Evolutionary conservation across 257 asterid genomes (phyloP), one percentile per base, ranked within the genome.

Genomic region (Primulina huaijiensis): DNA sequence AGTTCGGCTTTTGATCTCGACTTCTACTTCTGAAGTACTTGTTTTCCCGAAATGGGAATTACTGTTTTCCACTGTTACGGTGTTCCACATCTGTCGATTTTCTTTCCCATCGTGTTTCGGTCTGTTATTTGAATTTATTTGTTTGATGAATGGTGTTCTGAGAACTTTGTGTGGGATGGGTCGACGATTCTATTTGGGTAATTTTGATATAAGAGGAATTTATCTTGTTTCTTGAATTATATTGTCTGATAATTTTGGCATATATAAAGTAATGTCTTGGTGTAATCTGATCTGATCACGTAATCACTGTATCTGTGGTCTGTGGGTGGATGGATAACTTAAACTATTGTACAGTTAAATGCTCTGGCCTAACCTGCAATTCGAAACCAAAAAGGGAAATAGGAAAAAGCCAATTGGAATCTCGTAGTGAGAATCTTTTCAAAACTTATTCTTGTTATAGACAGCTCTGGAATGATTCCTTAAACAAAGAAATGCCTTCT

Each of bases 41-140:
- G 6, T 62, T 65, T 66, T 40, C 10, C 16, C 50, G 70, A 27
- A 27, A 27, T 27, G 30, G 30, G 30, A 27, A 3, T 57, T 68
- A 33, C 50, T 75, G 78, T 8, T 53, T 73, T 76, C 66, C 40
- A 62, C 70, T 73, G 43, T 72, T 69, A 55, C 50, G 19, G 76
- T 74, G 33, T 61, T 75, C 69, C 68, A 20, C 71, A 10, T 37
- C 75, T 75, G 61, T 55, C 67, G 60, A 63, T 71, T 56, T 35
- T 62, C 71, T 6, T 6, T 55, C 12, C 38, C 17, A 25, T 6
- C 61, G 17, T 57, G 50, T 55, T 35, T 65, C 58, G 7, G 57
- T 33, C 8, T 17, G 70, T 29, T 72, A 25, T 72, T 64, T 59
- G 55, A 30, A 43, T 2, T 43, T 43, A 6, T 43, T 43, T 43